phyloP scores from a whole-genome alignment of 805 yeast genomes.

The Lipomyces japonicus region DNA sequence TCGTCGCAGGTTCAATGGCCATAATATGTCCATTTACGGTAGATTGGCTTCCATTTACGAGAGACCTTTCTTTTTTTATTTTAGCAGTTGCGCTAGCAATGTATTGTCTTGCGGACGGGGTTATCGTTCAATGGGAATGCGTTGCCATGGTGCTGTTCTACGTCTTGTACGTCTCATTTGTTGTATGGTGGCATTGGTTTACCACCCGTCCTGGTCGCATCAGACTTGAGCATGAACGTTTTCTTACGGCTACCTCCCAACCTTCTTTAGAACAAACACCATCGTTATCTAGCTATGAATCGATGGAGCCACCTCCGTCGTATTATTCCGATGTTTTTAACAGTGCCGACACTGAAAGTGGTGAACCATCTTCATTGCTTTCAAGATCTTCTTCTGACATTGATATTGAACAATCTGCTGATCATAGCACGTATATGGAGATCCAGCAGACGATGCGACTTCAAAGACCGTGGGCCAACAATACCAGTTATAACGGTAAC shows the following conservation, averaged over 20 bases:
- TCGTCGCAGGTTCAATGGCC: conserved; percentile 77
- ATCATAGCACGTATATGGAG: conserved; percentile 4
- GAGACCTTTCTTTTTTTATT: conserved; percentile 60
- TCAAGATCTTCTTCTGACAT: conserved; percentile 3
- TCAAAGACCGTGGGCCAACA: conserved; percentile 4
- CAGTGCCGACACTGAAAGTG: conserved; percentile 5
- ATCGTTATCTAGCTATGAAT: not conserved
- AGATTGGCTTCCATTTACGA: conserved; percentile 44
- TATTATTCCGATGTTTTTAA: conserved; percentile 18
- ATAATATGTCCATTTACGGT: conserved; percentile 63
- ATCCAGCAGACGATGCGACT: conserved; percentile 2
- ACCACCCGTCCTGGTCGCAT: conserved; percentile 4
- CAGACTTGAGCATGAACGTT: not conserved
- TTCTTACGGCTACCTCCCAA: not conserved
- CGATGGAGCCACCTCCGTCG: not conserved
- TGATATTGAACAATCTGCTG: conserved; percentile 17
- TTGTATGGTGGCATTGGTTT: conserved; percentile 44
- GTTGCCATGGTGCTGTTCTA: conserved; percentile 55
- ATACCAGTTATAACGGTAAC: not conserved
- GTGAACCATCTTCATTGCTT: conserved; percentile 16
- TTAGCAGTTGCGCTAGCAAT: conserved; percentile 47
- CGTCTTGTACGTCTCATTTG: conserved; percentile 53
- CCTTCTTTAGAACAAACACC: not conserved
- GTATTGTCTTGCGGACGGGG: conserved; percentile 48
- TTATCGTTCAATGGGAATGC: conserved; percentile 55